Evolutionary conservation across 2,329 filamentous ascomycete species (phyloP), one percentile per base, ranked within the genome.

Genomic region (Aspergillus pseudoglaucus): DNA sequence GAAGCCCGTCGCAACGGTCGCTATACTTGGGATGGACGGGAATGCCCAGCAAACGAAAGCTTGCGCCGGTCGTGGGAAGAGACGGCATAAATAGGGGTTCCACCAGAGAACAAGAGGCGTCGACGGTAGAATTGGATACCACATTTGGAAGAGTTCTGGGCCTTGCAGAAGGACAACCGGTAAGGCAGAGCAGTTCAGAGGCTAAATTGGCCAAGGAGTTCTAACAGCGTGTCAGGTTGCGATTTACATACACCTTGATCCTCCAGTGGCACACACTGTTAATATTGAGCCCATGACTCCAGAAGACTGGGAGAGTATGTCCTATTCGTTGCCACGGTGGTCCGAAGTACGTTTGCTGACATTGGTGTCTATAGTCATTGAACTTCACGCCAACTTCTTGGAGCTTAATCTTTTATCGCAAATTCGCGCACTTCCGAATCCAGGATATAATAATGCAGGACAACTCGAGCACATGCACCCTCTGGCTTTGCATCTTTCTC

Each of bases 21-120:
- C 77, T 94, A 59, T 98, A 87, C 65, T 77, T 95, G 50, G 93
- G 93, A 66, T 98, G 93, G 93, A 96, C 93, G 9, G 93, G 93
- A 59, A 94, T 98, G 88, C 87, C 90, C 55, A 96, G 90, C 75
- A 94, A 90, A 77, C 83, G 88, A 62, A 87, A 83, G 66, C 74
- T 87, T 57, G 81, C 84, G 10, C 81, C 88, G 0, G 78, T 90
- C 23, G 82, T 93, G 23, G 79, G 81, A 48, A 82, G 85, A 56
- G 87, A 93, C 62, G 86, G 88, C 1, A 78, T 90, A 57, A 80
- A 74, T 56, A 76, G 77, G 25, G 76, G 74, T n/a, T 66, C 71
- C n/a, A 73, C 75, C 10, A 78, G 83, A 60, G 88, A 93, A 52
- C 87, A 90, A 63, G 90, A 95, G 53, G 70, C 87, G 5, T 75